These are phyloP conservation scores for Rosa hybrid DNA, from an alignment of 331 rosid genomes.

Conservation along the genomic window DNA sequence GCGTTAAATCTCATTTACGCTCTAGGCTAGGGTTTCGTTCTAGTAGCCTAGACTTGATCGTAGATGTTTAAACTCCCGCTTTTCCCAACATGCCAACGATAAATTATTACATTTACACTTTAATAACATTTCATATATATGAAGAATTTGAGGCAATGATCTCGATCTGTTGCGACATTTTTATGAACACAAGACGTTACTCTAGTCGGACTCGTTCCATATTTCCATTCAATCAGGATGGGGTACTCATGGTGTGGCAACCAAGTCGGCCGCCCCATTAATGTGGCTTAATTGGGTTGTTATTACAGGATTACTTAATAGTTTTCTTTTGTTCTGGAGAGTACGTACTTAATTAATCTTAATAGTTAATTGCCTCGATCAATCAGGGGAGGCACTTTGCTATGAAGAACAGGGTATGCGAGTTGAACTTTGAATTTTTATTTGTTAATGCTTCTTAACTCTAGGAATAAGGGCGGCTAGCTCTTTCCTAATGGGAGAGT, in stretches of 20 bases:
- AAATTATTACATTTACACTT: too few relatives aligned
- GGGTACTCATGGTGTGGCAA: background rate
- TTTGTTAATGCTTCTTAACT: too few relatives aligned
- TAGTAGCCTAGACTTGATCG: background rate
- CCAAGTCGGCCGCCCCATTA: constrained; percentile 6
- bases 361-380: background rate
- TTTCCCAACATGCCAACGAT: background rate
- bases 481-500: background rate
- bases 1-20: too few relatives aligned
- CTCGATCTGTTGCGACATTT: too few relatives aligned
- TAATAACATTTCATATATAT: too few relatives aligned
- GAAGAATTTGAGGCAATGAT: too few relatives aligned
- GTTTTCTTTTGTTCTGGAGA: too few relatives aligned
- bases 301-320: background rate
- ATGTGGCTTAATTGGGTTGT: background rate
- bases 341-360: too few relatives aligned
- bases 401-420: background rate
- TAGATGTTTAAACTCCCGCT: background rate
- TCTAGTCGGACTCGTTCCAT: too few relatives aligned
- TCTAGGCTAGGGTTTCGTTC: too few relatives aligned
- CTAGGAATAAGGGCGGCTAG: background rate
- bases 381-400: background rate
- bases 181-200: too few relatives aligned
- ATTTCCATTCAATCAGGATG: too few relatives aligned
- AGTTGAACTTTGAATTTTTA: background rate